Conservation (phyloP, 306 rosid genomes). For the Echinosophora koreensis region DNA sequence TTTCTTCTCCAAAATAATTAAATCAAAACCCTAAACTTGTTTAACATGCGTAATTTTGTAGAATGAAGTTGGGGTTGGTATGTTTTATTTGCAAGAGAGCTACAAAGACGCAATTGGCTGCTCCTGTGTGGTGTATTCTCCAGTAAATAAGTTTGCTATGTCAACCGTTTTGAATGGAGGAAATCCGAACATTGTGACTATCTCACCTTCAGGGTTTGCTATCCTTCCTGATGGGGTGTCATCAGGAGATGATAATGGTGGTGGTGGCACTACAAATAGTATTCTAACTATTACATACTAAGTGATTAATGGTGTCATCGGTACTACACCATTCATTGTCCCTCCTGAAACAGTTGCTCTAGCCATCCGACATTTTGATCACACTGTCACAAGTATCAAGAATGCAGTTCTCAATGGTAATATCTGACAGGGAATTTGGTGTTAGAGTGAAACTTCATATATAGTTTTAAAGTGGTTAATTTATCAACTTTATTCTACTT, state of each 20-base stretch:
- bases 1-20: too few species aligned
- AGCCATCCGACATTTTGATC: slow-evolving; percentile 27
- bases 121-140: slow-evolving; percentile 52
- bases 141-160: slow-evolving; percentile 30
- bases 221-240: slow-evolving; percentile 48
- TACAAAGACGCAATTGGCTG: slow-evolving; percentile 45
- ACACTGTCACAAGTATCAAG: slow-evolving; percentile 35
- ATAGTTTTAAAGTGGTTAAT: not conserved
- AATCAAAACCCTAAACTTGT: not conserved
- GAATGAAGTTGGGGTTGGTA: slow-evolving; percentile 25
- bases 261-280: slow-evolving; percentile 42
- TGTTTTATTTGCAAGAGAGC: slow-evolving; percentile 52
- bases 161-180: slow-evolving; percentile 47
- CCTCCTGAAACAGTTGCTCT: slow-evolving; percentile 25
- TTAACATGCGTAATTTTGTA: slow-evolving; percentile 21
- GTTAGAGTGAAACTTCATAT: not conserved
- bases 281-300: slow-evolving; percentile 49
- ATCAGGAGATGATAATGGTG: not conserved
- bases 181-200: slow-evolving; percentile 35
- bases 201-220: slow-evolving; percentile 58
- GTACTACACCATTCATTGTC: not conserved
- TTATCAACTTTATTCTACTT: not conserved
- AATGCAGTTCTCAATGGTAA: not conserved
- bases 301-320: slow-evolving; percentile 12
- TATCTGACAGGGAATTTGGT: too few species aligned